Base-by-base conservation (phyloP, 345 rosid species). In the Syzygium aromaticum region DNA sequence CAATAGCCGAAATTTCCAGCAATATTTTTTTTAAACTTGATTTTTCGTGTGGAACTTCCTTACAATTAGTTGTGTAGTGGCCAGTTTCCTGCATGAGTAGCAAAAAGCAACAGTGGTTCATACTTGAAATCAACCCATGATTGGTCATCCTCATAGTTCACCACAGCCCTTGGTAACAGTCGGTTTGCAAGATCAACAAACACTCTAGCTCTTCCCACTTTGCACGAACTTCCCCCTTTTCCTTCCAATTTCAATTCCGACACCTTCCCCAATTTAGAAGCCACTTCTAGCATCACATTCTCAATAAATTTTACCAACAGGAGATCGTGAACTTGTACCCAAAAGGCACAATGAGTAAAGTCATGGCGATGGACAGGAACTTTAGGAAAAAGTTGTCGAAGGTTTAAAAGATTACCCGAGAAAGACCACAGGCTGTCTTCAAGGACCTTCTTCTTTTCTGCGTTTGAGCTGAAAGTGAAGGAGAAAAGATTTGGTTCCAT, bases 21-120 rank as follows among this genome's bases (percentile, higher is more conserved):
- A 12, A 27, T 2, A 27, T 27, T 59, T 27, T 13, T 30, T 7
- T 54, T 11, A 54, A 54, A 25, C 27, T 0, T 54, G 33, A 59
- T 59, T 54, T 54, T 54, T 54, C 4, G 1, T 22, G 8, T 0
- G 0, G 8, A 59, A 59, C 33, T 59, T 27, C 15, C 2, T 59
- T n/a, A 12, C 0, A 59, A n/a, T 16, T 59, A 27, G 33, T 27
- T 12, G 17, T 59, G 15, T 11, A 59, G 28, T 59, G 33, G 6
- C 2, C 8, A 0, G 27, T 59, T 13, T 59, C 15, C 17, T 0
- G 3, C 67, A 12, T 1, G 33, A 59, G 28, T 59, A 54, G 59
- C 0, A 54, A 54, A 3, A 22, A 21, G 59, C 0, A 11, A 11
- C 11, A 54, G 25, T 54, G 1, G 0, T 54, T 54, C 59, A 54